Base-by-base conservation (phyloP, 1,284 basidiomycete genomes). In the Melanopsichium pennsylvanicum region DNA sequence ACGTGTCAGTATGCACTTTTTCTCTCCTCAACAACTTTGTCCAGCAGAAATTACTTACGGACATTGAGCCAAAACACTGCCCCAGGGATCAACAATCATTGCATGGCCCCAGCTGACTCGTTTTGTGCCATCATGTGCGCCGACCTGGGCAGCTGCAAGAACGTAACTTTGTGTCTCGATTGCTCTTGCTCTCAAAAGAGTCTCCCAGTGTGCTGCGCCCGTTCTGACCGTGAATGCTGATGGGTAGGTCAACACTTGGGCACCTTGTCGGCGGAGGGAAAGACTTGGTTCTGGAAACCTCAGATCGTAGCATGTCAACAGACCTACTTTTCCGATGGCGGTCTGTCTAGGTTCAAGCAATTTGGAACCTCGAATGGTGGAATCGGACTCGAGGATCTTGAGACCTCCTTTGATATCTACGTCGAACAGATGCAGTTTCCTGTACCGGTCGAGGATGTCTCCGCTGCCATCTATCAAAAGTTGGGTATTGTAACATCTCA, bases 301-400 rank as follows among this genome's bases (percentile, higher is more conserved):
- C 18, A 85, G 70, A 62, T 86, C 85, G 74, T 85, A 86, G 78
- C 85, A 86, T 6, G 85, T 85, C 55, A 84, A 75, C n/a, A 85
- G 64, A 1, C 58, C 68, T 0, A 72, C 23, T 12, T 80, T 81
- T 12, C 85, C 85, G 10, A 84, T 45, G 0, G 81, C 72, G 2
- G 79, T 78, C 2, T 64, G 40, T 0, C 82, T 55, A 4, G 82
- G 78, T 1, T 81, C 52, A 5, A 80, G 69, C 0, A 85, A 72
- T 3, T 61, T 39, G 4, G 67, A 47, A 0, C 85, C 85, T 12
- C 69, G 72, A 4, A 83, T 68, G 0, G 85, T 83, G 9, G 80
- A 81, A 23, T 75, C 73, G 41, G 63, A 74, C 39, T 83, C 82
- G 4, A 68, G 70, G 40, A 76, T 80, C 37, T 50, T 70, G 6